These are phyloP conservation scores for Amanita molliuscula DNA, from an alignment of 768 basidiomycete genomes.

Conservation along the genomic window DNA sequence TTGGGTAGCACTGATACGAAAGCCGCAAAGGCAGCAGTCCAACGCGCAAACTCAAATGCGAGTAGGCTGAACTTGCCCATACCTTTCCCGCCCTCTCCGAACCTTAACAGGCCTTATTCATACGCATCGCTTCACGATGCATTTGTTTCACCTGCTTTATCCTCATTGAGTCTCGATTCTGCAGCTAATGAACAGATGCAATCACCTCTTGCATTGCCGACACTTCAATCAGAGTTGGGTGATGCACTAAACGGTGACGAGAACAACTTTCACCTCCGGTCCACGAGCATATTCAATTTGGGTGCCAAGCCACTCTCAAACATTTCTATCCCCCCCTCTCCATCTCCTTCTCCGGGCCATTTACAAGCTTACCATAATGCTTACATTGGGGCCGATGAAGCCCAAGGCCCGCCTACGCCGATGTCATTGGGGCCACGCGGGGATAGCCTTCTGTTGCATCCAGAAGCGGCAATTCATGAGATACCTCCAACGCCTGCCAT, in stretches of 20 bases:
- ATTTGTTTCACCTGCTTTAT: constrained; percentile 20
- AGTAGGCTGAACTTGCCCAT: constrained; percentile 1
- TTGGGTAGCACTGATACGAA: constrained; percentile 1
- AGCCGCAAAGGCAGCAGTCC: not conserved
- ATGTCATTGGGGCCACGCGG: constrained; percentile 5
- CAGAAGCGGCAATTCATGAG: not conserved
- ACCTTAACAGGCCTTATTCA: constrained; percentile 1
- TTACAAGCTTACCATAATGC: not conserved
- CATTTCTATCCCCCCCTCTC: constrained; percentile 30
- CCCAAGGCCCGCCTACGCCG: constrained; percentile 1
- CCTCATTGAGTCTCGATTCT: constrained; percentile 17
- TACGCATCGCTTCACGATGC: constrained; percentile 2
- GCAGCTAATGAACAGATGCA: not conserved
- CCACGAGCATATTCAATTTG: constrained; percentile 46
- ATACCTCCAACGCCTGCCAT: not conserved
- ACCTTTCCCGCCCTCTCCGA: constrained; percentile 6
- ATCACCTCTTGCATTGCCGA: constrained; percentile 10
- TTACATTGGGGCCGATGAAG: not conserved
- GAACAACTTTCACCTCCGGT: constrained; percentile 35
- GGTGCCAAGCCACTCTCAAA: not conserved
- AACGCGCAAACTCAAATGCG: not conserved
- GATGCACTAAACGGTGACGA: constrained; percentile 31
- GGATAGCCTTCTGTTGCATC: constrained; percentile 5
- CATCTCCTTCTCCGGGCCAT: constrained; percentile 17
- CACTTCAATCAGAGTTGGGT: constrained; percentile 52